Evolutionary conservation across 2,329 filamentous ascomycete genomes (phyloP), one percentile per base, ranked within the genome.

Genomic region (Colletotrichum paranaense): DNA sequence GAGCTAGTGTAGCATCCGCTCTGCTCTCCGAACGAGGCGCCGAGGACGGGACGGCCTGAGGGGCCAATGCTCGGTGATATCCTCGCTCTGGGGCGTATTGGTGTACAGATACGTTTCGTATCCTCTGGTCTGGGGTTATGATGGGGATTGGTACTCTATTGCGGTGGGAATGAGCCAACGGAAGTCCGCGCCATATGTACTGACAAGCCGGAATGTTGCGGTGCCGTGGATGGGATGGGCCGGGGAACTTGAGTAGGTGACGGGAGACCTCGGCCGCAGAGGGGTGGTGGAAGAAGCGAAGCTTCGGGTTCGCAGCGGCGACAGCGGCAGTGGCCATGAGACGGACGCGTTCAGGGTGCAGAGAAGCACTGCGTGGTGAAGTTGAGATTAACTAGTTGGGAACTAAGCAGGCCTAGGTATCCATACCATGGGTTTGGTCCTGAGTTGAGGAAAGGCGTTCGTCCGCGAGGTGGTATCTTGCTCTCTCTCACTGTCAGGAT

Each of bases 41-140:
- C 70, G 70, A 73, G 60, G 60, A 73, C 62, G 56, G 67, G 70
- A 73, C 67, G 70, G 70, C 46, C 67, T 73, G 11, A 22, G 67
- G 67, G 60, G 70, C 67, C 68, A 62, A 67, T 60, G 67, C 72
- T 67, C 62, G 52, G 56, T 55, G 62, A n/a, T 74, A 28, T 46
- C 38, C 42, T 72, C 28, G 42, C 24, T 49, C 35, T 65, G 56
- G 42, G 46, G 22, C 55, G 14, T 60, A 52, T 4, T 28, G 35
- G 14, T 60, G 63, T 52, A 38, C 5, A 24, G 11, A 49, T 11
- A 49, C 7, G 19, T 19, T n/a, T 22, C 7, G 16, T 49, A 22
- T 22, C 42, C 8, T 49, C 42, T 49, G 42, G 8, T 28, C 60
- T 66, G 26, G 60, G 67, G 67, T 49, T 28, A 9, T 38, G 56